Percentiles rank a stretch among this genome's conserved stretches.
phyloP scores from a whole-genome alignment of 768 basidiomycete species.

The Mrakia blollopis region DNA sequence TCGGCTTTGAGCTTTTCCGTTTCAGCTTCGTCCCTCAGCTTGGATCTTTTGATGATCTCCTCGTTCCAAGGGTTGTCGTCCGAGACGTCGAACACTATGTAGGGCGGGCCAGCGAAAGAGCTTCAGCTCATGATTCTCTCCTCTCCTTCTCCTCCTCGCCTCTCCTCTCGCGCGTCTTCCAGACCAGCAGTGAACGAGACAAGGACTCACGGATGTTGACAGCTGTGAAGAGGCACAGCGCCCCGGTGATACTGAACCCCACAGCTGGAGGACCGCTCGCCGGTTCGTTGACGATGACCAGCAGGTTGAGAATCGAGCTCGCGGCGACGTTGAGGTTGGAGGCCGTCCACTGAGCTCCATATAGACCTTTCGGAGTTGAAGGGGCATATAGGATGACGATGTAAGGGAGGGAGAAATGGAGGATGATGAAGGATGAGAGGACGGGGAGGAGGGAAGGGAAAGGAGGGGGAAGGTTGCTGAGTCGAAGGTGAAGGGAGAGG shows the following conservation, averaged over 20 bases:
- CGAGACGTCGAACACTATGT: neutral
- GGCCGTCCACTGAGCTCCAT: neutral
- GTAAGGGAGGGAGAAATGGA: neutral
- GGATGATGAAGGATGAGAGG: neutral
- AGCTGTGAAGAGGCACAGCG: neutral
- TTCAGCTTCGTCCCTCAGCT: neutral
- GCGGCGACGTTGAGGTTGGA: neutral
- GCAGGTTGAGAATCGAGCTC: neutral
- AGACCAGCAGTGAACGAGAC: too few relatives aligned
- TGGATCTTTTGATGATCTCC: neutral
- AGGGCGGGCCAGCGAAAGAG: neutral
- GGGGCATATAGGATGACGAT: neutral
- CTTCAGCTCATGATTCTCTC: too few relatives aligned
- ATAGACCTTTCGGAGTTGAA: neutral
- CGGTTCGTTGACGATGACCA: neutral
- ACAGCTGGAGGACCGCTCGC: too few relatives aligned
- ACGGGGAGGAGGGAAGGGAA: slow-evolving; percentile 3
- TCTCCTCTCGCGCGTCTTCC: too few relatives aligned
- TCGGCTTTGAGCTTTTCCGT: neutral
- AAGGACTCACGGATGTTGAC: neutral
- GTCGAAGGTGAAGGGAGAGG: too few relatives aligned
- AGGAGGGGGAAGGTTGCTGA: neutral
- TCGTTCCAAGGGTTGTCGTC: neutral
- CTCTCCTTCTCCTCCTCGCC: too few relatives aligned
- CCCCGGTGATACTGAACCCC: too few relatives aligned